Conservation (phyloP, 306 rosid species). For the Boehmeria nivea region DNA sequence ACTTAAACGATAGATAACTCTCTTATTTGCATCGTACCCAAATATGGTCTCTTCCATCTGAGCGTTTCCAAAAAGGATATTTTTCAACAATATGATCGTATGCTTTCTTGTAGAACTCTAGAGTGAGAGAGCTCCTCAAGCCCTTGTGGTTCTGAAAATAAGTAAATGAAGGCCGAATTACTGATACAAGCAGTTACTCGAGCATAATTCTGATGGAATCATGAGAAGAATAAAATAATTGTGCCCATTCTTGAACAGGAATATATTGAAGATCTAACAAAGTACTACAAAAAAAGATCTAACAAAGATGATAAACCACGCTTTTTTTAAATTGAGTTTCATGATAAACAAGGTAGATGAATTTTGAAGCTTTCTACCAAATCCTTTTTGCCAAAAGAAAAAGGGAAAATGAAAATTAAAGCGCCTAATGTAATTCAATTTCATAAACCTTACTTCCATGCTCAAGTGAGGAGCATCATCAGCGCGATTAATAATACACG, state of each 20-base stretch:
- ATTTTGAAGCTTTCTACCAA: too few species aligned
- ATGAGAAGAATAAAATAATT: too few species aligned
- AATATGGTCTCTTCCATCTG: conserved; percentile 91
- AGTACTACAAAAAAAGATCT: too few species aligned
- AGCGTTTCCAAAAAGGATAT: conserved; percentile 79
- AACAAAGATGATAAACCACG: too few species aligned
- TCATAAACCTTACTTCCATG: conserved; percentile 47
- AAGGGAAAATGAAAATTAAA: not conserved
- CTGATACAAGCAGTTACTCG: too few species aligned
- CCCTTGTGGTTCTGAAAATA: conserved; percentile 63
- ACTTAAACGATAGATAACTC: too few species aligned
- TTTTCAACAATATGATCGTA: conserved; percentile 64
- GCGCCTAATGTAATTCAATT: not conserved
- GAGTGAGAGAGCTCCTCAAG: conserved; percentile 90
- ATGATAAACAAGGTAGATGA: not conserved
- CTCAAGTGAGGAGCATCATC: conserved; percentile 94
- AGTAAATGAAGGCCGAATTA: too few species aligned
- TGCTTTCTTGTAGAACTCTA: conserved; percentile 75
- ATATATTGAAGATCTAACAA: not conserved
- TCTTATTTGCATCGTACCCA: conserved; percentile 66
- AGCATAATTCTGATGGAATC: too few species aligned
- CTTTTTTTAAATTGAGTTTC: too few species aligned
- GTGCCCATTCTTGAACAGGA: conserved; percentile 15
- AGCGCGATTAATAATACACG: conserved; percentile 91
- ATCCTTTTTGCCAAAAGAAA: too few species aligned